Base-by-base conservation (phyloP, 176 grass and related monocot genomes). In the Oryza meridionalis region DNA sequence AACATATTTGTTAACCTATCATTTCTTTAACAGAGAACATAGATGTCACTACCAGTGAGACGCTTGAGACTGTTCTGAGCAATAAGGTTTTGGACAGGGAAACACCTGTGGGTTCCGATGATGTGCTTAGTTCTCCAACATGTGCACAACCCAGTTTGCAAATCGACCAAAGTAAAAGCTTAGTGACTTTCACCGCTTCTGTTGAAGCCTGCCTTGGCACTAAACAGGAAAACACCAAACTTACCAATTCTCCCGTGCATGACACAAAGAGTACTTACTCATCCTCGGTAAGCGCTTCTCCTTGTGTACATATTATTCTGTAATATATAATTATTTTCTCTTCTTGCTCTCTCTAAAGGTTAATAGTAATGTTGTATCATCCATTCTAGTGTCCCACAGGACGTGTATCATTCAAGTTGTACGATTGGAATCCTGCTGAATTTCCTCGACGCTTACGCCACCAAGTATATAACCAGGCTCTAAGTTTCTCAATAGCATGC, bases 361-460 rank as follows among this genome's bases (percentile, higher is more conserved):
- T 72, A 3, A 77, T 82, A 45, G 14, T 92, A 68, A 72, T 88
- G 14, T 63, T 90, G 35, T 88, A 65, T 80, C 91, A 76, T 71
- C 82, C 64, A 90, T 90, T 95, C 46, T 86, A 99, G 96, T 99
- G 90, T 75, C 93, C 96, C 69, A 99, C 96, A 85, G 96, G 93
- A 71, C 93, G 96, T 53, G 94, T 99, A 71, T 99, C 96, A 65
- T 99, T 99, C 89, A 99, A 99, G 84, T 85, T 99, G 31, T 96
- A 99, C 40, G 96, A 99, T 82, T 99, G 96, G 96, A 99, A 99
- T 86, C 96, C 96, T 70, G 96, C 96, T 64, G 96, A 99, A 86
- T 99, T 99, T 94, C 96, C 96, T 86, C 91, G 96, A 72, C 87
- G 88, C 29, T 68, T 99, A 44, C 89, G 96, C 2, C 91, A 99